These are phyloP conservation scores for Penicillium samsonianum DNA, from an alignment of 495 filamentous ascomycete species.

Conservation along the genomic window DNA sequence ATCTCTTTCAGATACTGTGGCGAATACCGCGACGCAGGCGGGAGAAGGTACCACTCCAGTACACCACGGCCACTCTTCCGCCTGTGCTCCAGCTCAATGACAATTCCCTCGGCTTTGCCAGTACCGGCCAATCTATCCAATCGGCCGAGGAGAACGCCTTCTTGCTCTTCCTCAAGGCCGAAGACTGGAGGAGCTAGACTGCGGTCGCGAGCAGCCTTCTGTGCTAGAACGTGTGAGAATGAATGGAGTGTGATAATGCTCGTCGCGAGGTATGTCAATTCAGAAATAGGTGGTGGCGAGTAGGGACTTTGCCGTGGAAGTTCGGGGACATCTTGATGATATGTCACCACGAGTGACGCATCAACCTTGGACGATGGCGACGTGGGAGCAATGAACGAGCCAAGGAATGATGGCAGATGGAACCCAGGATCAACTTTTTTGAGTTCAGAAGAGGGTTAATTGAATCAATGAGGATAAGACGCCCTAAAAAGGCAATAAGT, in stretches of 20 bases:
- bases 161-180: conserved; percentile 71
- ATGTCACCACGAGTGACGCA: conserved; percentile 46
- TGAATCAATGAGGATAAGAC: conserved; percentile 49
- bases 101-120: conserved; percentile 57
- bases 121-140: conserved; percentile 45
- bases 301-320: conserved; percentile 61
- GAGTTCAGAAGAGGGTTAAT: conserved; percentile 44
- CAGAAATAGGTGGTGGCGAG: conserved; percentile 61
- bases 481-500: conserved; percentile 28
- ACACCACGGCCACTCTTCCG: conserved; percentile 77
- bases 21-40: conserved; percentile 40
- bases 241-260: conserved; percentile 63
- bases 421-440: conserved; percentile 31
- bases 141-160: conserved; percentile 69
- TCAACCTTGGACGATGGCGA: conserved; percentile 33
- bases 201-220: conserved; percentile 66
- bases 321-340: conserved; percentile 49
- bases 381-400: conserved; percentile 35
- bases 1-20: conserved; percentile 43
- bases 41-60: conserved; percentile 73
- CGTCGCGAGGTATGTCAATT: conserved; percentile 66
- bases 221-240: conserved; percentile 67
- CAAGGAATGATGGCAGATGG: conserved; percentile 42
- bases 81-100: conserved; percentile 83
- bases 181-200: conserved; percentile 71